Evolutionary conservation across 208 protist genomes (phyloP).

Genomic region (Trypanosoma caninum): DNA sequence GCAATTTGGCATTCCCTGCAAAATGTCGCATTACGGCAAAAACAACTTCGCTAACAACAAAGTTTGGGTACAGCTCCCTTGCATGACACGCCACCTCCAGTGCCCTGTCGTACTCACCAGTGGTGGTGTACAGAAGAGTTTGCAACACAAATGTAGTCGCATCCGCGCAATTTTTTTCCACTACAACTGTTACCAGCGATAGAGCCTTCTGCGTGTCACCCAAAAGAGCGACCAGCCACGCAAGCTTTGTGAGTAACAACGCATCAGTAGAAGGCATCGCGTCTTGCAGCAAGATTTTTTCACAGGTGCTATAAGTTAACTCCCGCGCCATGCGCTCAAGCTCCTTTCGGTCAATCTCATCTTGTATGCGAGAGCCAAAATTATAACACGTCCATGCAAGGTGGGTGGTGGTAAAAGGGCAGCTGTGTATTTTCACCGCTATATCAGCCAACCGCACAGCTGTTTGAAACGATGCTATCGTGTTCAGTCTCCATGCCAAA

Average conservation of each 20-base stretch:
- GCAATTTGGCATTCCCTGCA: constrained; percentile 3
- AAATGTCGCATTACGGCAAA: constrained; percentile 34
- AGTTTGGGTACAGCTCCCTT: constrained; percentile 34
- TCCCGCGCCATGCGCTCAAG: constrained; percentile 12
- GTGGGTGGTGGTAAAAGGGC: constrained; percentile 33
- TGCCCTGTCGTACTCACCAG: constrained; percentile 45
- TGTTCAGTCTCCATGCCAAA: constrained; percentile 26
- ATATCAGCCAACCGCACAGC: constrained; percentile 42
- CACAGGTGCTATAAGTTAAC: not conserved
- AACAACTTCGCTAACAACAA: constrained; percentile 41
- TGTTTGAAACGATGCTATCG: constrained; percentile 17
- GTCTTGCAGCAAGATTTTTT: not conserved
- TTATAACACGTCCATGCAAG: constrained; percentile 40
- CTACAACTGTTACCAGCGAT: constrained; percentile 25
- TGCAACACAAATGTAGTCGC: constrained; percentile 57
- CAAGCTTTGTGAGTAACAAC: constrained; percentile 33
- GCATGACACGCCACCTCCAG: constrained; percentile 31
- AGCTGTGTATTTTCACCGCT: constrained; percentile 34
- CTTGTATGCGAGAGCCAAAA: constrained; percentile 13
- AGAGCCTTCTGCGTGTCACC: constrained; percentile 29
- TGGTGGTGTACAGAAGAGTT: constrained; percentile 45
- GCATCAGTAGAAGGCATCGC: constrained; percentile 24
- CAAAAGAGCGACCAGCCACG: constrained; percentile 59
- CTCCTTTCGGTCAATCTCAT: not conserved
- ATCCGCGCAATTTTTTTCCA: constrained; percentile 30